A percentile compares a stretch with the other conserved stretches of the same genome.
These are phyloP conservation scores for Penicillium egyptiacum DNA, from an alignment of 495 filamentous ascomycete genomes.

Conservation along the genomic window DNA sequence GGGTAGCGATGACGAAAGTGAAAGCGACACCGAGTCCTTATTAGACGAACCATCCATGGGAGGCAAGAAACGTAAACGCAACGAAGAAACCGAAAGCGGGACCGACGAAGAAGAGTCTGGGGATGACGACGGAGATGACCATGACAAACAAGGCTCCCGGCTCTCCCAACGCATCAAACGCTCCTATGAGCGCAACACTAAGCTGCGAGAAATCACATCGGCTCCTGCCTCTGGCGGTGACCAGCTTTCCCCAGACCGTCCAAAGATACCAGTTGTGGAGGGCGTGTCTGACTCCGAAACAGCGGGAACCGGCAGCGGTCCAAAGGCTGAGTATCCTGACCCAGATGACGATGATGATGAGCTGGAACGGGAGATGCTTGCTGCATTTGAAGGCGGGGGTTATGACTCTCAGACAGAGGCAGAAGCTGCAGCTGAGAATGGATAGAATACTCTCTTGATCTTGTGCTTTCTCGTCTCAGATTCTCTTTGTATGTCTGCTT, in stretches of 20 bases:
- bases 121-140: constrained; percentile 34
- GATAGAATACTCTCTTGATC: constrained; percentile 11
- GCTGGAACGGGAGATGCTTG: constrained; percentile 66
- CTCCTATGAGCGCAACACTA: constrained; percentile 47
- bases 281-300: constrained; percentile 35
- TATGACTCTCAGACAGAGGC: constrained; percentile 37
- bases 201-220: constrained; percentile 48
- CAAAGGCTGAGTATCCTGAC: constrained; percentile 25
- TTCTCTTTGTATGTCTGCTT: constrained; percentile 1
- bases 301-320: constrained; percentile 15
- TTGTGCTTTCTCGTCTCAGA: constrained; percentile 1
- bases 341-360: constrained; percentile 58
- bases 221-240: constrained; percentile 33
- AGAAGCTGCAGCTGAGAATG: constrained; percentile 31
- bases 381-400: constrained; percentile 59
- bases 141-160: constrained; percentile 40
- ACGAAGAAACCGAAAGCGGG: constrained; percentile 32
- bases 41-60: constrained; percentile 28
- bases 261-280: constrained; percentile 55
- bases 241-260: constrained; percentile 43
- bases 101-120: constrained; percentile 32
- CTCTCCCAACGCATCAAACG: constrained; percentile 53
- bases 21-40: constrained; percentile 44
- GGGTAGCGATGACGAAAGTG: constrained; percentile 62
- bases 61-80: constrained; percentile 46